These are phyloP conservation scores for Aspergillus terreus DNA, from an alignment of 2,329 filamentous ascomycete species.

Conservation along the genomic window DNA sequence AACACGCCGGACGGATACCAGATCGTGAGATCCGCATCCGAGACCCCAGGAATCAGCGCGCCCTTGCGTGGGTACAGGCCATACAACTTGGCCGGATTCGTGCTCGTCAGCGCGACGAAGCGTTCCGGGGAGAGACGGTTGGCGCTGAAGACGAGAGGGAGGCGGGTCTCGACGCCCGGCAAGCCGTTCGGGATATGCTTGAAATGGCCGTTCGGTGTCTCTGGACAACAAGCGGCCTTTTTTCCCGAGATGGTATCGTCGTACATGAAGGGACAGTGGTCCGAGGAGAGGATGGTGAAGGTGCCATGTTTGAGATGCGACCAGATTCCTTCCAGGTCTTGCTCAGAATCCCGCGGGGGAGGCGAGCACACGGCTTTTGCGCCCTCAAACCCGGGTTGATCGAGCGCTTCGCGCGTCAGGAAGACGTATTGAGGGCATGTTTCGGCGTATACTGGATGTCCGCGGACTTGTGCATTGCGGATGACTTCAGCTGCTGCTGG, in stretches of 20 bases:
- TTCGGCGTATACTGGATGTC: slow-evolving; percentile 54
- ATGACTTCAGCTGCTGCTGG: slow-evolving; percentile 47
- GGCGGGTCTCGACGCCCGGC: slow-evolving; percentile 42
- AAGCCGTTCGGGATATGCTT: slow-evolving; percentile 43
- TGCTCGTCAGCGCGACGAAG: slow-evolving; percentile 43
- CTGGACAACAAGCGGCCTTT: slow-evolving; percentile 11
- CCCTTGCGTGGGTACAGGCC: slow-evolving; percentile 39
- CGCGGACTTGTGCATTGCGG: slow-evolving; percentile 46
- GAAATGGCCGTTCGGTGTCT: slow-evolving; percentile 28
- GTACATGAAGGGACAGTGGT: slow-evolving; percentile 5
- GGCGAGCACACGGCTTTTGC: slow-evolving; percentile 56
- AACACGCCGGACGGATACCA: slow-evolving; percentile 33
- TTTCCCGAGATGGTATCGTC: neutral
- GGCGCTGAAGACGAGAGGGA: slow-evolving; percentile 33
- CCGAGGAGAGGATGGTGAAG: slow-evolving; percentile 49
- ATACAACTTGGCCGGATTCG: slow-evolving; percentile 45
- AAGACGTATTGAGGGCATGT: slow-evolving; percentile 59
- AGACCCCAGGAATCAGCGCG: slow-evolving; percentile 35
- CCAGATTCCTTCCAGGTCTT: slow-evolving; percentile 53
- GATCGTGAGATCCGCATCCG: slow-evolving; percentile 44
- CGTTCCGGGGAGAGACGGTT: neutral
- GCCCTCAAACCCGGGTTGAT: slow-evolving; percentile 40
- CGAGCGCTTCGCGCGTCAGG: slow-evolving; percentile 48
- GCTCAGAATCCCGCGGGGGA: slow-evolving; percentile 44
- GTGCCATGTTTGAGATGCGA: slow-evolving; percentile 50